These are phyloP conservation scores for Hanseniaspora opuntiae DNA, from an alignment of 805 yeast genomes.

Conservation along the genomic window DNA sequence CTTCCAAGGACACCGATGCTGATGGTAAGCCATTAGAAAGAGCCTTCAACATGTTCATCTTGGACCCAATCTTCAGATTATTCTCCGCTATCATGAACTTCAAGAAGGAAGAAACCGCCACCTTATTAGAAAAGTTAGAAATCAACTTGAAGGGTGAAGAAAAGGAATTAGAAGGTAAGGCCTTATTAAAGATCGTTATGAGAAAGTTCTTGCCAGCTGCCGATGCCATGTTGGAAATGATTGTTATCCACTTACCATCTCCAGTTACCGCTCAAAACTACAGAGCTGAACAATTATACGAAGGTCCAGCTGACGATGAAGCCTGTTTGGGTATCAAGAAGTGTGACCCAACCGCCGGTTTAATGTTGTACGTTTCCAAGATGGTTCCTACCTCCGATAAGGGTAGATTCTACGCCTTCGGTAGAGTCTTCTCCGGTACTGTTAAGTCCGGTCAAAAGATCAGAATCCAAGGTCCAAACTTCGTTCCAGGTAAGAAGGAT, in stretches of 20 bases:
- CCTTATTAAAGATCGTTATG: conserved; percentile 95
- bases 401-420: conserved; percentile 99
- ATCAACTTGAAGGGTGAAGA: conserved; percentile 88
- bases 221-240: conserved; percentile 97
- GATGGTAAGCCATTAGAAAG: conserved; percentile 92
- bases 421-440: conserved; percentile 99
- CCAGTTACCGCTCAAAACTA: conserved; percentile 98
- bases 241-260: conserved; percentile 94
- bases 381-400: conserved; percentile 99
- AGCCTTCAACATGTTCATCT: conserved; percentile 98
- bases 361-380: conserved; percentile 98
- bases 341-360: conserved; percentile 97
- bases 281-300: conserved; percentile 98
- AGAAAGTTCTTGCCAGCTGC: conserved; percentile 99
- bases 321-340: conserved; percentile 83
- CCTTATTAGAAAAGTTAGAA: conserved; percentile 84
- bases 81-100: conserved; percentile 96
- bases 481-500: conserved; percentile 94
- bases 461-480: conserved; percentile 99
- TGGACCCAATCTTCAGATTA: conserved; percentile 98
- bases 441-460: conserved; percentile 98
- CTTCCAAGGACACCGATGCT: conserved; percentile 90
- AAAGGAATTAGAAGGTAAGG: conserved; percentile 97
- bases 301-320: conserved; percentile 94
- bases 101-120: conserved; percentile 93